These are phyloP conservation scores for Didymella glomerata DNA, from an alignment of 2,329 filamentous ascomycete genomes.

Conservation along the genomic window DNA sequence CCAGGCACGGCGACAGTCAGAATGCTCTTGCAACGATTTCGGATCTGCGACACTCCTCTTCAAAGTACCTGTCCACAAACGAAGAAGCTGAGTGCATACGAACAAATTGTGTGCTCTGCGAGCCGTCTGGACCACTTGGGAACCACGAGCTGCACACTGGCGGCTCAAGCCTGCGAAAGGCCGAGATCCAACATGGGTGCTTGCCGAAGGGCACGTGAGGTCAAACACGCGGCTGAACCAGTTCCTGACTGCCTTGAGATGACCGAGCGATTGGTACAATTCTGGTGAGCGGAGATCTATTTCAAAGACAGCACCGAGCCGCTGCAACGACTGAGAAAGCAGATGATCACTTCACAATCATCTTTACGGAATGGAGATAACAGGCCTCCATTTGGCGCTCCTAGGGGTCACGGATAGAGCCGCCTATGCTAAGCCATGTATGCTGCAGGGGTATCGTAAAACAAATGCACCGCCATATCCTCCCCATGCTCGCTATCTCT, in stretches of 20 bases:
- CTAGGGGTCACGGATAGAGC: background rate
- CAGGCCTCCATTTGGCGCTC: background rate
- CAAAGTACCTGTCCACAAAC: too few species aligned
- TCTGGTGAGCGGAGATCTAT: too few species aligned
- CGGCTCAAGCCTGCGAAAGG: background rate
- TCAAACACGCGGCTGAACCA: background rate
- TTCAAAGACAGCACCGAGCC: background rate
- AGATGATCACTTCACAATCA: background rate
- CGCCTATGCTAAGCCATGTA: background rate
- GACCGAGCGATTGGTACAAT: background rate
- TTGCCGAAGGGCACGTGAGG: background rate
- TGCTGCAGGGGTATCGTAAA: constrained; percentile 20
- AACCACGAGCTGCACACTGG: background rate
- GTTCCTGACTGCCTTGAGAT: background rate
- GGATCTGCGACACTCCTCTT: background rate
- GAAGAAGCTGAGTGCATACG: background rate
- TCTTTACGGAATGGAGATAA: too few species aligned
- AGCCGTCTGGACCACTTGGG: background rate
- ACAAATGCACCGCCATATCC: background rate
- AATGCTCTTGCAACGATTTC: background rate
- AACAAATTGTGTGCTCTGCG: background rate
- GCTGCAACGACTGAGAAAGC: background rate
- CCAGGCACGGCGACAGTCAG: background rate
- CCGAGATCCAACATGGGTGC: background rate
- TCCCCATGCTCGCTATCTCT: background rate